Evolutionary conservation across 2,329 filamentous ascomycete genomes (phyloP), one percentile per base, ranked within the genome.

Genomic region (Colletotrichum graminicola): DNA sequence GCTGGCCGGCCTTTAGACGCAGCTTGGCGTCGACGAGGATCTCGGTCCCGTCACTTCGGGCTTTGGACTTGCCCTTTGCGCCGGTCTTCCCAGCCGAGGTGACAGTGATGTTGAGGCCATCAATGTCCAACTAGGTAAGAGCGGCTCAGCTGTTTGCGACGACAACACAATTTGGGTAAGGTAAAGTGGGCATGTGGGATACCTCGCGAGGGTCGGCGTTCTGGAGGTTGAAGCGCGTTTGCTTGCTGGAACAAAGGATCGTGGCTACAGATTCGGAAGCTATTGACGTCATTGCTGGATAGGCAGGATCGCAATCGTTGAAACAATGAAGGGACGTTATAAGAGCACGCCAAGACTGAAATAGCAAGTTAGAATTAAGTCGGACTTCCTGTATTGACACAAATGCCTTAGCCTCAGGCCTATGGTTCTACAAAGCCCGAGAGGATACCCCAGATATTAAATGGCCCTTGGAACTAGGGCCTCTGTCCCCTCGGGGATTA

Each of bases 81-180:
- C 87, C 84, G 6, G 79, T 76, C 64, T 79, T 80, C 29, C 77
- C 81, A n/a, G 74, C 72, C 1, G 88, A 85, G 0, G 84, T 84
- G 56, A 95, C 88, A 1, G 88, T 87, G 72, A 95, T 92, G 68
- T 85, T 89, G n/a, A 95, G 84, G 57, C 92, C 92, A 73, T 93
- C 91, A 52, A 95, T 87, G 72, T 93, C 90, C 63, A 93, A 84
- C 90, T 72, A 39, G 0, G 16, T 12, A 26, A 5, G 26, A 16
- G 12, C 1, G 92, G 52, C 14, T 34, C 26, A 41, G 18, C 41
- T 39, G 47, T 43, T 52, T 41, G 59, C 7, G 12, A 18, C 18
- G 34, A 26, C 7, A 72, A 60, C 32, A 43, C 39, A 18, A 10
- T 11, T 3, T 16, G 26, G 5, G 18, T 2, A 14, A 6, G 14